Evolutionary conservation across 352 stramenopile genomes (phyloP), one percentile per base, ranked within the genome.

Genomic region (Globisporangium barbulae): DNA sequence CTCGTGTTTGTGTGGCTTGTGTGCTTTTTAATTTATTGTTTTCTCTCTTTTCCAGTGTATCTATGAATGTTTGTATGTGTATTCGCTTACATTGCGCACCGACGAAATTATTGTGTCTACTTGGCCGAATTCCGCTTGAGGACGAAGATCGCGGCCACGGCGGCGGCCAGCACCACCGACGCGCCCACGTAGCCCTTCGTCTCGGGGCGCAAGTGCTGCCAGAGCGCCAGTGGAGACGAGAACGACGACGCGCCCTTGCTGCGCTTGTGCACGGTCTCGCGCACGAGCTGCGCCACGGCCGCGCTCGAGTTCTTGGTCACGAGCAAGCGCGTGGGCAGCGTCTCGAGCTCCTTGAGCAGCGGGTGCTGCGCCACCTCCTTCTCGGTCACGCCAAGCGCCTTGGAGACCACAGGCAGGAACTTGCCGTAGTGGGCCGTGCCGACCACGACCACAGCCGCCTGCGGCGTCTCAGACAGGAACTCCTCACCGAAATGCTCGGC

Each of bases 401-500:
- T 81, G 7, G 78, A 89, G 13, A 97, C 89, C 5, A 98, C 96
- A 1, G 92, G 94, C 57, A 98, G 75, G 70, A 99, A 99, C 80
- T 99, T 99, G 69, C 91, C 97, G 65, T 98, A 97, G 76, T 99
- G 97, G 3, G 97, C 97, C 37, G 96, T 99, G 5, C 97, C 97
- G 12, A 99, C 82, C 39, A 97, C 94, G 8, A 99, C 92, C 3
- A 97, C 96, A 0, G 81, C 85, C 17, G 72, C 73, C 58, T 83
- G 65, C 4, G 85, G 72, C 37, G 78, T 78, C 42, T 81, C 67
- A 19, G 87, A 82, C 48, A 97, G 68, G 5, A 77, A 65, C 1
- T 81, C 73, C 57, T 87, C 71, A 19, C 91, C 76, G 61, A 86
- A 90, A 49, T 61, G 85, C 75, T 98, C 85, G 35, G 96, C 93